Evolutionary conservation across 2,329 filamentous ascomycete genomes (phyloP), one percentile per base, ranked within the genome.

Genomic region (Fusarium sp.): DNA sequence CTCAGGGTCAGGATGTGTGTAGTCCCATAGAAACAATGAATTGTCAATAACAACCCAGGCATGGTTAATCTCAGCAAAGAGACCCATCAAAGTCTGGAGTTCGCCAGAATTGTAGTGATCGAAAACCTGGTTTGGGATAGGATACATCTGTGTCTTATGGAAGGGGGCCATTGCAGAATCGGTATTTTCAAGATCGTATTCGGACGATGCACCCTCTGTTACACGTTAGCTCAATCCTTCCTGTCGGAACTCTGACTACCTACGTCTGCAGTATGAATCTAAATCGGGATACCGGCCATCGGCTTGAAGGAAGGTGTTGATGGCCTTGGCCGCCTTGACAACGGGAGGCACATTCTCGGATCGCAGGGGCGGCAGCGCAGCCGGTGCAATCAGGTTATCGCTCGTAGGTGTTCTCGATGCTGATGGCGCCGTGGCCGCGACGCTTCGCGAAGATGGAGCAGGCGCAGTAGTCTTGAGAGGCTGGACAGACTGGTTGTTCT

Each of bases 1-100:
- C 76, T 97, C 92, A 7, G 95, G 93, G 71, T 95, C 93, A n/a
- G 92, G 89, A 76, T 93, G 88, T 8, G 94, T 97, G 78, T 97
- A 99, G 80, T 99, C 95, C 96, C 96, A 99, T 17, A 99, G 85
- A 77, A 97, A 99, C 44, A 99, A 84, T 65, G 93, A 92, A 81
- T 97, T 97, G 81, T 99, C 96, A 76, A 99, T 96, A 23, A 92
- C 89, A 56, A 97, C 92, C 92, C 94, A 99, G 30, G 95, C 96
- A 79, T 98, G 94, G 75, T 95, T 94, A 75, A 99, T 86, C 79
- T 96, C 92, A 19, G 96, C 92, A 78, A 99, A 98, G 33, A 99
- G 83, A 11, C 96, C 96, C 92, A 99, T 97, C 75, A 89, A 88
- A n/a, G 94, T 97, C 61, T 91, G 90, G 23, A 97, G 89, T 76